Base-by-base conservation (phyloP, 2,329 filamentous ascomycete species). In the Teratosphaeriaceae sp. region DNA sequence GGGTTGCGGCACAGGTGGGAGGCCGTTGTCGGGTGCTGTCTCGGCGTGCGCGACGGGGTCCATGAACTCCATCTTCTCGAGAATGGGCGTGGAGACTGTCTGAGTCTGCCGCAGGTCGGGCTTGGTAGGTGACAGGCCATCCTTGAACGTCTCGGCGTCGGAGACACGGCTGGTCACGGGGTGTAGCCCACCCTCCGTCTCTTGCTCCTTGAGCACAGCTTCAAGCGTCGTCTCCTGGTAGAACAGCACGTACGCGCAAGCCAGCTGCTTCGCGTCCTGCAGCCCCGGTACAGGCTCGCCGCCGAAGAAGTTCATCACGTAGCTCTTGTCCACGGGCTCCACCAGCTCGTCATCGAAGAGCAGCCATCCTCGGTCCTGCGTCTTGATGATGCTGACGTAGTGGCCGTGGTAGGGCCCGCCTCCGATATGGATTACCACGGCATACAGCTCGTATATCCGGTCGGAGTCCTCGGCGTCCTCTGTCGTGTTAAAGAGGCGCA, bases 291-390 rank as follows among this genome's bases (percentile, higher is more conserved):
- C 49, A 4, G 61, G 60, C 58, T 85, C 88, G 61, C 96, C 92
- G 13, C 92, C 92, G 57, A 98, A 98, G 67, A 98, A 98, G 63
- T 95, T 96, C 52, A 84, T 80, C 27, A 98, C 92, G 59, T 94
- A 98, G 60, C 85, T 83, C 65, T 96, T 96, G 64, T 96, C 88
- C 4, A 98, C 92, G 0, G 92, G 92, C 63, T 98, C 92, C 3
- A 98, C 92, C 80, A 97, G 88, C 67, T 98, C 92, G 58, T 98
- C 92, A 55, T 98, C 92, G 56, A 98, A 98, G 5, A 98, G 70
- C 31, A 98, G 70, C 92, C 92, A 98, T 21, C 92, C 92, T 41
- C 87, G 80, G 60, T 97, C 92, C 59, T 94, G 83, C 0, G 92
- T 97, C 68, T 98, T 98, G 71, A 98, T 89, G 42, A 98, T 92